Conservation (phyloP, 129 eudicot species). For the Pulicaria dysenterica region DNA sequence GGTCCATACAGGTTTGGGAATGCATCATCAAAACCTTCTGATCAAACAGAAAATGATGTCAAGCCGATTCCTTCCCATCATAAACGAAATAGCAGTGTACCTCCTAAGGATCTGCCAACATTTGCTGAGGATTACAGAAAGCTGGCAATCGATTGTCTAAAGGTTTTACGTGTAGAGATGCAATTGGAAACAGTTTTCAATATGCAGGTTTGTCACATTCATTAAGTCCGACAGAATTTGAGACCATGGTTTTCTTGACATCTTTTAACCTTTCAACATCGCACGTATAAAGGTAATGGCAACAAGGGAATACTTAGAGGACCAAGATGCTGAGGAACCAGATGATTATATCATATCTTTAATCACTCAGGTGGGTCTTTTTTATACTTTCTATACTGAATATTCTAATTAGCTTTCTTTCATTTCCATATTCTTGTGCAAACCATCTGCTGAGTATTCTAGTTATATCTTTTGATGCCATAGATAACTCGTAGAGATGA, state of each 20-base stretch:
- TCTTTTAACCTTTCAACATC: slow-evolving; percentile 4
- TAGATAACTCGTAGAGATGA: slow-evolving; percentile 96
- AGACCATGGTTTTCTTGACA: slow-evolving; percentile 8
- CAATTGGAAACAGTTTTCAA: slow-evolving; percentile 88
- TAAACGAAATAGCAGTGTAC: slow-evolving; percentile 58
- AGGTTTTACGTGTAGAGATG: slow-evolving; percentile 97
- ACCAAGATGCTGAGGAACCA: slow-evolving; percentile 99
- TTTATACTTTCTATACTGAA: too few species aligned
- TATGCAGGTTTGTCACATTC: slow-evolving; percentile 69
- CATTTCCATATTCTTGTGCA: background rate
- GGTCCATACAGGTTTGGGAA: slow-evolving; percentile 68
- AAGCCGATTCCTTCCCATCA: slow-evolving; percentile 43
- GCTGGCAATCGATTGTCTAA: slow-evolving; percentile 93
- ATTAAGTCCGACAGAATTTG: background rate
- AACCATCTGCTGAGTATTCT: background rate
- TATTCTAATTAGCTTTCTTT: slow-evolving; percentile 7
- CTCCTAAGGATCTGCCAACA: slow-evolving; percentile 84
- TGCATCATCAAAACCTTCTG: slow-evolving; percentile 54
- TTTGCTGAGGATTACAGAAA: slow-evolving; percentile 95
- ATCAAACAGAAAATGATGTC: slow-evolving; percentile 51
- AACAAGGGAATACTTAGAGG: slow-evolving; percentile 85
- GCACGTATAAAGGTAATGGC: slow-evolving; percentile 67
- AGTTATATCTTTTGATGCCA: slow-evolving; percentile 26
- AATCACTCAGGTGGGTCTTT: slow-evolving; percentile 67
- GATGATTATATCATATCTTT: slow-evolving; percentile 91